Evolutionary conservation across 192 early-diverging fungal species (phyloP).

Genomic region (Kickxella alabastrina): DNA sequence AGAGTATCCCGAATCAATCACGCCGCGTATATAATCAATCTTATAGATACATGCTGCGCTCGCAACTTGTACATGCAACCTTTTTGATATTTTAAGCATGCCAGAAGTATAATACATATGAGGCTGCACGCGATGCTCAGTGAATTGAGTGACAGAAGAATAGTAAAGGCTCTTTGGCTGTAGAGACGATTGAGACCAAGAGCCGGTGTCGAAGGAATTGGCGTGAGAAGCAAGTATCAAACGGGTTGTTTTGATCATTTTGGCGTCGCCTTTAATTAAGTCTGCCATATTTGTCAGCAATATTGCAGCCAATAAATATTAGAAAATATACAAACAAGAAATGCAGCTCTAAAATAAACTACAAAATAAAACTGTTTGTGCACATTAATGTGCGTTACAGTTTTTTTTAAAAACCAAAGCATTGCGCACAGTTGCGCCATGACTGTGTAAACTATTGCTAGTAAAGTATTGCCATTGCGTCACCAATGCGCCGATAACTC

Average conservation of each 20-base stretch:
- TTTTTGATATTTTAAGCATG: constrained; percentile 5
- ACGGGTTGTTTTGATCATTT: constrained; percentile 20
- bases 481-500: no score
- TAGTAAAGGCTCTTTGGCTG: constrained; percentile 8
- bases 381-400: no score
- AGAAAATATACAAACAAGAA: no score
- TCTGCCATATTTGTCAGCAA: no score
- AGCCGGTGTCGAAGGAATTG: background rate
- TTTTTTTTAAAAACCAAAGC: no score
- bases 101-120: constrained; percentile 4
- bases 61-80: constrained; percentile 7
- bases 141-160: constrained; percentile 11
- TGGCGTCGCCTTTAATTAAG: background rate
- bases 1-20: constrained; percentile 19
- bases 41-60: constrained; percentile 19
- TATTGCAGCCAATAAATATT: no score
- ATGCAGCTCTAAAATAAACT: no score
- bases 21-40: constrained; percentile 20
- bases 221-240: constrained; percentile 11
- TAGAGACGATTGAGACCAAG: constrained; percentile 6
- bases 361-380: no score
- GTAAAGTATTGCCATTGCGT: no score
- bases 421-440: no score
- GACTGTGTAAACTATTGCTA: no score
- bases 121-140: constrained; percentile 25